Conservation (phyloP, 2,329 filamentous ascomycete species). For the Ophiocordyceps camponoti-saundersi region DNA sequence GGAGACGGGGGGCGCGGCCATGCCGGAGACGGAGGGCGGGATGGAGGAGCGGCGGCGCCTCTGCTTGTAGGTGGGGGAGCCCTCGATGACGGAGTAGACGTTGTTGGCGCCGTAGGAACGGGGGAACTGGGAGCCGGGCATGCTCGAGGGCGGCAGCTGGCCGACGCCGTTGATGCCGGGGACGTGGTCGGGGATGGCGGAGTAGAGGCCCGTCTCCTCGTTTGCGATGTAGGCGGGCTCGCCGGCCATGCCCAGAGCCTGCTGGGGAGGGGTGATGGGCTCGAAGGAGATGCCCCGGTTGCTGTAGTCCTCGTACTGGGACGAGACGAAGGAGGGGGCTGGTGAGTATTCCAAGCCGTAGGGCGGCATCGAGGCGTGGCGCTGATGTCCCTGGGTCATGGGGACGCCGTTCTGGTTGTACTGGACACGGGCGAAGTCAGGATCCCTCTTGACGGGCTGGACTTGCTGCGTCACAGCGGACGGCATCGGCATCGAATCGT, state of each 20-base stretch:
- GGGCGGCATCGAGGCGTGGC: conserved; percentile 95
- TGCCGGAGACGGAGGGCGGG: conserved; percentile 56
- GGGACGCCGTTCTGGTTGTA: conserved; percentile 89
- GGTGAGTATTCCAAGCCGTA: conserved; percentile 94
- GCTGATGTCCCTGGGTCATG: conserved; percentile 67
- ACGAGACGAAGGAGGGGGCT: conserved; percentile 95
- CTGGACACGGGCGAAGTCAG: conserved; percentile 64
- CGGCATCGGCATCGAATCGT: conserved; percentile 53
- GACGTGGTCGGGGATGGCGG: conserved; percentile 78
- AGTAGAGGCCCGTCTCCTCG: conserved; percentile 92
- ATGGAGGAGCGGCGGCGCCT: conserved; percentile 85
- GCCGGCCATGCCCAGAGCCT: conserved; percentile 60
- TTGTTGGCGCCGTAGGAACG: conserved; percentile 58
- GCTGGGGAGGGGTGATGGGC: conserved; percentile 89
- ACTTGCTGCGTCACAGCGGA: conserved; percentile 49
- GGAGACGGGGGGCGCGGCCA: conserved; percentile 49
- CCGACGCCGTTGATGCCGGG: conserved; percentile 70
- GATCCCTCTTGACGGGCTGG: conserved; percentile 68
- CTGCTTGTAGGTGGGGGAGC: conserved; percentile 97
- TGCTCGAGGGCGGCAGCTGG: conserved; percentile 72
- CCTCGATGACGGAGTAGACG: conserved; percentile 91
- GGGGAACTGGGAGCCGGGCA: conserved; percentile 65
- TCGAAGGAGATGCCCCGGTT: conserved; percentile 92
- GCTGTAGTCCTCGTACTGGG: conserved; percentile 95
- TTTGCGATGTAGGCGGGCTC: conserved; percentile 97